Base-by-base conservation (phyloP, 371 early-diverging fungal genomes). In the Mucor mucedo region DNA sequence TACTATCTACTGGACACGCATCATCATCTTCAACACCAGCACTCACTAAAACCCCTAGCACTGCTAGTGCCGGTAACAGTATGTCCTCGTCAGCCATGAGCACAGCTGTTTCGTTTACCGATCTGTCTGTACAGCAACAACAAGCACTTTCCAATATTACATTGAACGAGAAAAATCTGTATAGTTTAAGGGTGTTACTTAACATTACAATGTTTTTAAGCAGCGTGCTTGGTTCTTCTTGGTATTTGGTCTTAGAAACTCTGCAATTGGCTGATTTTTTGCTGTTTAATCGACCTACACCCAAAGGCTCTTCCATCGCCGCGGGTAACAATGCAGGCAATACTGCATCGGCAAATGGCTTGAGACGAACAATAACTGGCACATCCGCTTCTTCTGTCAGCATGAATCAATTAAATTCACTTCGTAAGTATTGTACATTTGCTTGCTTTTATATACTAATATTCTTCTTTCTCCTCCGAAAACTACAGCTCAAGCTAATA, bases 171-270 rank as follows among this genome's bases (percentile, higher is more conserved):
- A 87, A 93, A 50, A 92, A 96, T 67, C 72, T 93, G 28, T 83
- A 86, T 42, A 92, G 92, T 52, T 69, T 97, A 28, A 87, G 93
- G 4, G 87, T 91, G 0, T 68, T 95, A 13, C 65, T 95, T 21
- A 82, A 84, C 38, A 84, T 95, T 13, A 86, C 95, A 3, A 83
- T 89, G 75, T 88, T 83, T 28, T 80, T 97, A 45, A 88, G 89
- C 3, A 80, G 89, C 4, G 87, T 88, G 3, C 72, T 98, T 49
- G 93, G 89, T 9, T 77, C 88, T 16, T 85, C 92, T 21, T 98
- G 98, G 98, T 93, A 89, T 65, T 73, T 88, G 29, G 86, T 97
- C 0, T 70, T 97, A 35, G 95, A 94, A 64, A 93, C 96, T 1
- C 76, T 97, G 63, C 96, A 96, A 66, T 87, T 91, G 21, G 92